A percentile compares a stretch with the other conserved stretches of the same genome.
Evolutionary conservation across 495 filamentous ascomycete genomes (phyloP).

Genomic region (Cudoniella acicularis): DNA sequence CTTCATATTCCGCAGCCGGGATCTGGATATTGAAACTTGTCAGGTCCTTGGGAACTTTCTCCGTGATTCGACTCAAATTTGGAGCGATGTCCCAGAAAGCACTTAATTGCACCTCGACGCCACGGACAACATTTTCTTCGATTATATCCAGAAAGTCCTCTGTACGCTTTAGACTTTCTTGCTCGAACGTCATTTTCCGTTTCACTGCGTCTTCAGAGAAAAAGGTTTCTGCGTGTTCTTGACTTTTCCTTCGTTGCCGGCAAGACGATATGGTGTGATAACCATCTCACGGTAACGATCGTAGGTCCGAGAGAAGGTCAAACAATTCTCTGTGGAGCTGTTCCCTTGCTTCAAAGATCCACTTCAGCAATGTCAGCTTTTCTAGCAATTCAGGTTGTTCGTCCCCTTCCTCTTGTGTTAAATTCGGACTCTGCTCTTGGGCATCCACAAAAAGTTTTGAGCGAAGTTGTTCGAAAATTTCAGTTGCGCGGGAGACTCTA

Average conservation of each 20-base stretch:
- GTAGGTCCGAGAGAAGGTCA: constrained; percentile 77
- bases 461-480: constrained; percentile 67
- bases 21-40: constrained; percentile 57
- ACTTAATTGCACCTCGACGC: constrained; percentile 84
- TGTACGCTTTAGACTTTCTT: constrained; percentile 63
- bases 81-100: constrained; percentile 99
- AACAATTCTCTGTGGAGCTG: constrained; percentile 78
- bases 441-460: constrained; percentile 70
- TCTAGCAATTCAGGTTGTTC: constrained; percentile 92
- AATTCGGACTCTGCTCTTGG: constrained; percentile 67
- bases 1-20: constrained; percentile 70
- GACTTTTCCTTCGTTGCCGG: constrained; percentile 67
- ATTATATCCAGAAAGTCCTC: constrained; percentile 77
- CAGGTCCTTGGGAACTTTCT: constrained; percentile 60
- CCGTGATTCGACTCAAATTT: constrained; percentile 65
- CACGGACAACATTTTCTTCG: constrained; percentile 79
- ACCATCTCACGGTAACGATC: constrained; percentile 80
- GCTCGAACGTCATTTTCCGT: constrained; percentile 60
- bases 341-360: constrained; percentile 94
- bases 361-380: constrained; percentile 90
- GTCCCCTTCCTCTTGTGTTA: constrained; percentile 89
- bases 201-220: constrained; percentile 73
- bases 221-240: constrained; percentile 71
- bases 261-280: constrained; percentile 71
- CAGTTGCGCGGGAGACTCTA: constrained; percentile 57